Evolutionary conservation across 2,329 filamentous ascomycete species (phyloP).

Genomic region (Penicillium sp.): DNA sequence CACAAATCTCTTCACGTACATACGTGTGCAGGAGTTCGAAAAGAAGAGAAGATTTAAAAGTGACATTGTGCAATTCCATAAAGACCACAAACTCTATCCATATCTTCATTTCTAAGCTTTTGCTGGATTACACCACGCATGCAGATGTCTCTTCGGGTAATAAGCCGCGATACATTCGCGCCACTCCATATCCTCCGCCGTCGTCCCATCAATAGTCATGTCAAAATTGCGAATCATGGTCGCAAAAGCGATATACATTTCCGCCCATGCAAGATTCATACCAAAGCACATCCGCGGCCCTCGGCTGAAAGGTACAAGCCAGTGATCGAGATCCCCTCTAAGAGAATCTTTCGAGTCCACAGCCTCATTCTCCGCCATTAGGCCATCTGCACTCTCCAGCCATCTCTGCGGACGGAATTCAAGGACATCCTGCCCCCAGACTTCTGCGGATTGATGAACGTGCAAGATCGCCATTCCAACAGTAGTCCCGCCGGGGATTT

Average conservation of each 20-base stretch:
- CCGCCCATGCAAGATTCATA: conserved; percentile 2
- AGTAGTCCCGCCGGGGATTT: conserved; percentile 1
- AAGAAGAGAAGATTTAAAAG: too few species aligned
- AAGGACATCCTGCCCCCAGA: conserved; percentile 1
- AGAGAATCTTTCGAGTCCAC: not conserved
- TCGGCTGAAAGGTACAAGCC: conserved; percentile 3
- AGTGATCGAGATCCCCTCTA: conserved; percentile 1
- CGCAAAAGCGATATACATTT: conserved; percentile 3
- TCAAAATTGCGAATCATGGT: conserved; percentile 2
- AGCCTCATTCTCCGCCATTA: too few species aligned
- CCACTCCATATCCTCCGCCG: conserved; percentile 3
- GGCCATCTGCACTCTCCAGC: too few species aligned
- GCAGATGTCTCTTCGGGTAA: conserved; percentile 3
- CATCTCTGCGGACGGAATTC: not conserved
- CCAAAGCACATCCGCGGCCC: conserved; percentile 2
- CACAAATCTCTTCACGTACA: too few species aligned
- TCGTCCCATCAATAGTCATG: conserved; percentile 3
- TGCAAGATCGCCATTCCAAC: conserved; percentile 1
- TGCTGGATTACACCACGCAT: not conserved
- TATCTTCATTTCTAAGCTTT: too few species aligned
- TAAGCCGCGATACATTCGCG: conserved; percentile 3
- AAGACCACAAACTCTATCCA: too few species aligned
- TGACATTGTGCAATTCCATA: too few species aligned
- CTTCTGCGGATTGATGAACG: conserved; percentile 1
- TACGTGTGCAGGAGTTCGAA: too few species aligned